phyloP scores from a whole-genome alignment of 192 early-diverging fungal species.

The Spinellus fusiger region DNA sequence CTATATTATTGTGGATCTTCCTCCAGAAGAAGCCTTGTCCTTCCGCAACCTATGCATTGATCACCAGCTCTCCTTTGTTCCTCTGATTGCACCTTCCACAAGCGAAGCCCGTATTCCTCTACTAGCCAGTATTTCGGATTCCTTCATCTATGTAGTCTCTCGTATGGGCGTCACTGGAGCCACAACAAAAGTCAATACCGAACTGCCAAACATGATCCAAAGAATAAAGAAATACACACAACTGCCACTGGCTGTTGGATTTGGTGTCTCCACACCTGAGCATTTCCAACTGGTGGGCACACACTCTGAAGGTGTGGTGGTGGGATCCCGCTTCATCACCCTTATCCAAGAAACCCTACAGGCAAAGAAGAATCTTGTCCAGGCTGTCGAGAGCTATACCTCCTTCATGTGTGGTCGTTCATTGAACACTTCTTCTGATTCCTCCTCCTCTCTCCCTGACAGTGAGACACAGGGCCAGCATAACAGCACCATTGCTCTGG shows the following conservation, averaged over 20 bases:
- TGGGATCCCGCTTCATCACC: conserved; percentile 88
- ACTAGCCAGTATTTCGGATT: conserved; percentile 77
- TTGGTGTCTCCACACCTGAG: conserved; percentile 87
- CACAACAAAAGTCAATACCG: conserved; percentile 53
- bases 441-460: too few species aligned
- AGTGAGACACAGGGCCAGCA: neutral
- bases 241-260: conserved; percentile 91
- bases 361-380: conserved; percentile 17
- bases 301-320: conserved; percentile 92
- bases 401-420: conserved; percentile 40
- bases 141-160: conserved; percentile 95
- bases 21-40: conserved; percentile 88
- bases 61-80: conserved; percentile 41
- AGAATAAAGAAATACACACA: conserved; percentile 77
- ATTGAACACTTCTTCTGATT: too few species aligned
- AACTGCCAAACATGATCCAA: conserved; percentile 65
- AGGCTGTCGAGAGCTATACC: conserved; percentile 42
- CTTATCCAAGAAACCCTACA: conserved; percentile 60
- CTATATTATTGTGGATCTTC: conserved; percentile 95
- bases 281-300: conserved; percentile 83
- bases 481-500: neutral
- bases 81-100: conserved; percentile 81
- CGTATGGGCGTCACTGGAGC: conserved; percentile 94
- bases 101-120: conserved; percentile 75
- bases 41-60: conserved; percentile 76